phyloP scores from a whole-genome alignment of 345 rosid genomes.

The Eucalyptus paniculata region DNA sequence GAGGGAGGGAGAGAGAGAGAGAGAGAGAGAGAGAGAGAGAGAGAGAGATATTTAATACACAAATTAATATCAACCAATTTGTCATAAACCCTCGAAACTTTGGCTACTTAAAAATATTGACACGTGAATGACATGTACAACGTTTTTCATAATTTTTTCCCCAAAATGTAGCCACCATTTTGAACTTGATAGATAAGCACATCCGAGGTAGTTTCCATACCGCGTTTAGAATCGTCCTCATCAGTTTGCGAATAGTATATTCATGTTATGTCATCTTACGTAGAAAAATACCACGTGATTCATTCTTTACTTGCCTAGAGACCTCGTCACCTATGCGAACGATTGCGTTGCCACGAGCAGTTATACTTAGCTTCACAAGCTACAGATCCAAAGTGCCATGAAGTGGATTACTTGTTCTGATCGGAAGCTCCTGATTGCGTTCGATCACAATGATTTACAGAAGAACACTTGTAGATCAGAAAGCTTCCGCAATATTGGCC shows the following conservation, averaged over 20 bases:
- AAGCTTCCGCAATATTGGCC: background rate
- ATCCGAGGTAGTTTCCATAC: background rate
- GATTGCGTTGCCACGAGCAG: background rate
- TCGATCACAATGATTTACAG: background rate
- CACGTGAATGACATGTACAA: background rate
- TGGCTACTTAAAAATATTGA: background rate
- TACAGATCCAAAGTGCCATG: background rate
- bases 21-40: background rate
- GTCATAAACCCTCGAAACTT: background rate
- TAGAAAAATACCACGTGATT: background rate
- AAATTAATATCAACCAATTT: too few relatives aligned
- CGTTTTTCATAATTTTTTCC: background rate
- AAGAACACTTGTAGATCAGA: background rate
- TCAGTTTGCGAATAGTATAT: background rate
- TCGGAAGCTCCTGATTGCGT: background rate
- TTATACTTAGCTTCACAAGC: background rate
- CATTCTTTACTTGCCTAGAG: background rate
- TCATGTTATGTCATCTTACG: background rate
- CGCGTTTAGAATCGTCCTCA: background rate
- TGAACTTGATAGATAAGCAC: background rate
- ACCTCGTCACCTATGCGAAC: background rate
- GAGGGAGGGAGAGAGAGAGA: background rate
- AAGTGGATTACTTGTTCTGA: background rate
- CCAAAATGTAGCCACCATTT: background rate
- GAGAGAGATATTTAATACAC: background rate